Conservation (phyloP, 2,329 filamentous ascomycete genomes). For the Fusarium mundagurra region DNA sequence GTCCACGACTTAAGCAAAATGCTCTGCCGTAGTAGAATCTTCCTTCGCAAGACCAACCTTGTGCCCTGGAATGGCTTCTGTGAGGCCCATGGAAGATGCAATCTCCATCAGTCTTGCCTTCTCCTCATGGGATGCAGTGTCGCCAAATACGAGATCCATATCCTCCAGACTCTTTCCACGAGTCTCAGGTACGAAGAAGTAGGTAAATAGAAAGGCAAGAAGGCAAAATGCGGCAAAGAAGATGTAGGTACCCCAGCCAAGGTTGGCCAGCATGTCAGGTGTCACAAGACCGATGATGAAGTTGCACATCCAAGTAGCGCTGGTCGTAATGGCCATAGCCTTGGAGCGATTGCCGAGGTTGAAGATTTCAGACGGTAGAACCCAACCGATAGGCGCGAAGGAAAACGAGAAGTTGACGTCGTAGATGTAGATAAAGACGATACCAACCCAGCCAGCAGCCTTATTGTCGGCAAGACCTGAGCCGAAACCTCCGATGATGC, state of each 20-base stretch:
- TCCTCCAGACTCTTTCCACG: constrained; percentile 64
- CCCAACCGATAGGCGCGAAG: constrained; percentile 70
- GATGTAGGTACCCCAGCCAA: constrained; percentile 63
- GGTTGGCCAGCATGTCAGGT: constrained; percentile 62
- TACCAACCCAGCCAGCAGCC: constrained; percentile 63
- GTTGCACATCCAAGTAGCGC: constrained; percentile 54
- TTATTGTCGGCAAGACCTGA: constrained; percentile 47
- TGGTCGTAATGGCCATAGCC: constrained; percentile 68
- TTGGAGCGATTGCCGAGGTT: constrained; percentile 66
- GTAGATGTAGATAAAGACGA: constrained; percentile 72
- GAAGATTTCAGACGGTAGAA: constrained; percentile 72
- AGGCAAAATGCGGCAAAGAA: constrained; percentile 68
- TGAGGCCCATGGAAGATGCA: neutral
- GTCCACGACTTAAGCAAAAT: neutral
- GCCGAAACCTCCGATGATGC: constrained; percentile 59
- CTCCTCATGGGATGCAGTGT: neutral
- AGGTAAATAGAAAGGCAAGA: constrained; percentile 60
- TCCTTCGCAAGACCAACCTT: neutral
- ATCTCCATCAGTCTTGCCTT: neutral
- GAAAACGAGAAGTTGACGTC: constrained; percentile 73
- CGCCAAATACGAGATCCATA: constrained; percentile 61
- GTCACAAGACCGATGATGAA: constrained; percentile 50
- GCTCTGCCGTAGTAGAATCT: neutral
- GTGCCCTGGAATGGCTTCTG: neutral
- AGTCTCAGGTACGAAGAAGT: constrained; percentile 68